A percentile compares a stretch with the other conserved stretches of the same genome.
Evolutionary conservation across 495 filamentous ascomycete genomes (phyloP).

Genomic region (Symbiotaphrina buchneri): DNA sequence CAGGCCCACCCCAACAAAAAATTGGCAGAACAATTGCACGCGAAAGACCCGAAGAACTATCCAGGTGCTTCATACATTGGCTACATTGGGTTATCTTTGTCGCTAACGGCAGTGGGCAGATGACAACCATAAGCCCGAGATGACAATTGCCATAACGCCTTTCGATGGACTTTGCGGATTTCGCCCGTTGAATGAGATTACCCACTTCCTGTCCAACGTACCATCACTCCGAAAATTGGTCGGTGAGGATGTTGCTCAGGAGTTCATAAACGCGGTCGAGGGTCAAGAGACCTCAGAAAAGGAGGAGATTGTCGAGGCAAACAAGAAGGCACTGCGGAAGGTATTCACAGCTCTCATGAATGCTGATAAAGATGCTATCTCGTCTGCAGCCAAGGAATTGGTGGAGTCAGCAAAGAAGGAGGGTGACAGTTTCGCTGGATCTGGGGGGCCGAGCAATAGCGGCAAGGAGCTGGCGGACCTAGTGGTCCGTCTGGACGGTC

Average conservation of each 20-base stretch:
- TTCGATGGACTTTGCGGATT: conserved; percentile 96
- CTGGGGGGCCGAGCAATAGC: conserved; percentile 30
- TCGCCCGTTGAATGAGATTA: conserved; percentile 65
- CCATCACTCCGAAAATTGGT: conserved; percentile 54
- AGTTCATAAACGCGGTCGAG: conserved; percentile 45
- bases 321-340: conserved; percentile 60
- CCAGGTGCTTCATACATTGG: conserved; percentile 28
- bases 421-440: conserved; percentile 36
- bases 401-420: conserved; percentile 44
- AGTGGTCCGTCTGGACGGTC: conserved; percentile 46
- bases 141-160: conserved; percentile 90
- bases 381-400: conserved; percentile 38
- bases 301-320: conserved; percentile 28
- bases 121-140: conserved; percentile 98
- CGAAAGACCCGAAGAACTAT: conserved; percentile 77
- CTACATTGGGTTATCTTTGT: too few relatives aligned
- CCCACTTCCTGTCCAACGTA: conserved; percentile 60
- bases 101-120: conserved; percentile 31
- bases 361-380: conserved; percentile 38
- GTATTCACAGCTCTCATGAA: conserved; percentile 67
- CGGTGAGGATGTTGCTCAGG: conserved; percentile 39
- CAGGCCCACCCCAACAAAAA: conserved; percentile 98
- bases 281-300: conserved; percentile 38
- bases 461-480: conserved; percentile 55
- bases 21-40: conserved; percentile 74